These are phyloP conservation scores for Candida patagonica DNA, from an alignment of 805 yeast genomes.

Conservation along the genomic window DNA sequence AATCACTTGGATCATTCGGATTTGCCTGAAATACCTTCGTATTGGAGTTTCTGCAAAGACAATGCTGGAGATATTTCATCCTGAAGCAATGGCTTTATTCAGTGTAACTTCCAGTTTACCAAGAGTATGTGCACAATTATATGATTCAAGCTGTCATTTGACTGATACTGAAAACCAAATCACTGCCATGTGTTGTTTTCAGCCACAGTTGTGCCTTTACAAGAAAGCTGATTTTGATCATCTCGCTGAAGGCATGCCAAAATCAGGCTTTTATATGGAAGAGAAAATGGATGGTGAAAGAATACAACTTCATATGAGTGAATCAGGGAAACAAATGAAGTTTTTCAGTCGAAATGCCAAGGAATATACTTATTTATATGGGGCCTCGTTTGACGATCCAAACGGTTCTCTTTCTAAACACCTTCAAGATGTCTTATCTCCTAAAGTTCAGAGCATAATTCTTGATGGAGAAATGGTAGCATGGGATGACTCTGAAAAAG, in stretches of 20 bases:
- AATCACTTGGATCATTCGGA: conserved; percentile 57
- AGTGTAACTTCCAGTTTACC: conserved; percentile 58
- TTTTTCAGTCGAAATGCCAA: conserved; percentile 60
- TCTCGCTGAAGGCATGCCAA: conserved; percentile 39
- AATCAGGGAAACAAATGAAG: conserved; percentile 35
- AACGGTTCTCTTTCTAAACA: conserved; percentile 48
- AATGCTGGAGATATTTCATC: conserved; percentile 61
- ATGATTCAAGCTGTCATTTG: conserved; percentile 41
- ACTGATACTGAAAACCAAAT: conserved; percentile 31
- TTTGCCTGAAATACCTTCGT: conserved; percentile 40
- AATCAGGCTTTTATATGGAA: conserved; percentile 54
- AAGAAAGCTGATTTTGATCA: conserved; percentile 41
- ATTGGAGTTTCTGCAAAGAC: conserved; percentile 52
- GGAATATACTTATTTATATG: conserved; percentile 67
- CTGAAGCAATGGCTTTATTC: conserved; percentile 59
- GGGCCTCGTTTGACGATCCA: conserved; percentile 33
- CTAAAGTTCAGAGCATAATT: conserved; percentile 31
- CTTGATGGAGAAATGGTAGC: conserved; percentile 94
- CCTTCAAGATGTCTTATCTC: conserved; percentile 31
- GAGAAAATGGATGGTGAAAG: conserved; percentile 95
- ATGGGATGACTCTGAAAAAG: conserved; percentile 48
- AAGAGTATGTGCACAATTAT: conserved; percentile 48
- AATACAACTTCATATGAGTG: conserved; percentile 60
- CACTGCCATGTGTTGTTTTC: conserved; percentile 46
- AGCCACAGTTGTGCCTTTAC: conserved; percentile 67